These are phyloP conservation scores for Bipolaris oryzae DNA, from an alignment of 2,329 filamentous ascomycete species.

Conservation along the genomic window DNA sequence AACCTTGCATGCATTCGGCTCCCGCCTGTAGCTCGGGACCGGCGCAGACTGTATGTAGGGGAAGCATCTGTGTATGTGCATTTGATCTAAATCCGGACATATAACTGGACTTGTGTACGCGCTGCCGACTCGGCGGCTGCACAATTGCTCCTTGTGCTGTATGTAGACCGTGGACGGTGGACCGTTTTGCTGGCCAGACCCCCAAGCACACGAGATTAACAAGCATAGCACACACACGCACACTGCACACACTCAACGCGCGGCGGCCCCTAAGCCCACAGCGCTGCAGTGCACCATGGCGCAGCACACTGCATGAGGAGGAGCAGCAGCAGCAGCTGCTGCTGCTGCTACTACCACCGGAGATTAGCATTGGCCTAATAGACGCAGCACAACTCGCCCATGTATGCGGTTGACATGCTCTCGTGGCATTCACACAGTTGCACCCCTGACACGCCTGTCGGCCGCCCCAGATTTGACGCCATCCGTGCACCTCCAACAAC, in stretches of 20 bases:
- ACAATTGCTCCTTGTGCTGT: conserved; percentile 16
- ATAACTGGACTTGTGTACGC: too few relatives aligned
- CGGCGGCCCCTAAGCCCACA: not conserved
- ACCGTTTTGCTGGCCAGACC: conserved; percentile 27
- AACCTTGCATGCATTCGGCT: conserved; percentile 28
- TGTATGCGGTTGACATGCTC: not conserved
- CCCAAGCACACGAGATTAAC: not conserved
- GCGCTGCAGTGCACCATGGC: conserved; percentile 12
- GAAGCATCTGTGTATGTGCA: too few relatives aligned
- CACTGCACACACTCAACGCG: not conserved
- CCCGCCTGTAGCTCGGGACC: conserved; percentile 24
- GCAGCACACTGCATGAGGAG: conserved; percentile 24
- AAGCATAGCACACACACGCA: not conserved
- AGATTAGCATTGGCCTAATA: conserved; percentile 2
- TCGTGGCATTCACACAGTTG: not conserved
- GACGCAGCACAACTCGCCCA: not conserved
- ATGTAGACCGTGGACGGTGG: not conserved
- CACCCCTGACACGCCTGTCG: not conserved
- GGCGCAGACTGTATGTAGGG: conserved; percentile 16
- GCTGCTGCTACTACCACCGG: conserved; percentile 11
- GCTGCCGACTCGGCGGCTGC: conserved; percentile 9
- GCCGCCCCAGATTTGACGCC: conserved; percentile 2
- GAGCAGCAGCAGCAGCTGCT: too few relatives aligned
- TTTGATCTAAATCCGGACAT: too few relatives aligned
- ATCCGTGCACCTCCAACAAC: conserved; percentile 14